Evolutionary conservation across 2,329 filamentous ascomycete species (phyloP), one percentile per base, ranked within the genome.

Genomic region (Plenodomus lindquistii): DNA sequence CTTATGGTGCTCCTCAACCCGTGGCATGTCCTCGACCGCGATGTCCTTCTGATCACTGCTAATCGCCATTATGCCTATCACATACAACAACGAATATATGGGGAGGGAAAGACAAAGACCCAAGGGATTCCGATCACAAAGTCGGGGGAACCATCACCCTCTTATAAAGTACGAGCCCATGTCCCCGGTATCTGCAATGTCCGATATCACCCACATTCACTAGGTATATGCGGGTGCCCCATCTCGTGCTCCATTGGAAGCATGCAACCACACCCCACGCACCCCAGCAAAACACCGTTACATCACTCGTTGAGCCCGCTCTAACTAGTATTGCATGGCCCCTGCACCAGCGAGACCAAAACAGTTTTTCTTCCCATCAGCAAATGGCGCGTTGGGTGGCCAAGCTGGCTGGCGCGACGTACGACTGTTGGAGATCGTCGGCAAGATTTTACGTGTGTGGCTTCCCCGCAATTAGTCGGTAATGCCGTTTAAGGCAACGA

Each of bases 1-100:
- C 16, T 55, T 55, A 5, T 31, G 39, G 31, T 50, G 43, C 19
- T 48, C 49, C 22, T 56, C 53, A 13, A 37, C 35, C 4, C 8
- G 16, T 18, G 35, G 9, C 18, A 10, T 20, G 18, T 37, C 35
- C 7, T 37, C 35, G 16, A 37, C 13, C 16, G 35, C 35, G 35
- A 37, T 20, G 13, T 37, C 35, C 13, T 37, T 37, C 27, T 31
- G 6, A 13, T 31, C 27, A 15, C 4, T 8, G 27, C 15, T 6
- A 24, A 5, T 15, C 27, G 27, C 27, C 27, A 31, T 31, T 8
- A 31, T 15, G 27, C 15, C 27, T 8, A 15, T 31, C 27, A 11
- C 27, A 4, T 4, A 15, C 27, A 15, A 31, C 27, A 15, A 31
- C 6, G 27, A 31, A 31, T 31, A 31, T 8, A 13, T 31, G 27